Evolutionary conservation across 2,329 filamentous ascomycete species (phyloP).

Genomic region (Phaeophleospora eucalypticola): DNA sequence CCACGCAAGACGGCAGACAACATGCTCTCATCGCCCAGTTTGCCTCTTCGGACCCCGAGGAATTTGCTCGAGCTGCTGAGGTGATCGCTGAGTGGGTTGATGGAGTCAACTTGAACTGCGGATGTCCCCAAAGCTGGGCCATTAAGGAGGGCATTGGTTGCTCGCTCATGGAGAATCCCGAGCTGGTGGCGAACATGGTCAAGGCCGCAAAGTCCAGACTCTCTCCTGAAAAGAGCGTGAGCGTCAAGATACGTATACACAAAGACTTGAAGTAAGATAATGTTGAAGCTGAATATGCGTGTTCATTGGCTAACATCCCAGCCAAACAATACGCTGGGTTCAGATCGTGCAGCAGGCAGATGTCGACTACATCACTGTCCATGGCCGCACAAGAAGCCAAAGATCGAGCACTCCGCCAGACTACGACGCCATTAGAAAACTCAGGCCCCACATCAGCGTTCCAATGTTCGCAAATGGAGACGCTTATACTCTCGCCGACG

Average conservation of each 20-base stretch:
- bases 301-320: not conserved
- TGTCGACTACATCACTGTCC: constrained; percentile 67
- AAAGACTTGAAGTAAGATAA: constrained; percentile 49
- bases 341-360: constrained; percentile 57
- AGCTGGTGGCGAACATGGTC: constrained; percentile 64
- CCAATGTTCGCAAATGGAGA: constrained; percentile 67
- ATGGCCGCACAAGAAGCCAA: constrained; percentile 60
- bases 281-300: no score
- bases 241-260: constrained; percentile 67
- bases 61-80: constrained; percentile 59
- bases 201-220: constrained; percentile 53
- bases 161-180: constrained; percentile 62
- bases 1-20: constrained; percentile 15
- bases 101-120: constrained; percentile 68
- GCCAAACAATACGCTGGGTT: constrained; percentile 56
- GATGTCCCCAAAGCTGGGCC: constrained; percentile 69
- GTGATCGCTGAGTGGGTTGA: constrained; percentile 59
- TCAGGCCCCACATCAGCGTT: constrained; percentile 52
- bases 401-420: constrained; percentile 60
- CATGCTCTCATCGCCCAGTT: constrained; percentile 62
- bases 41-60: constrained; percentile 57
- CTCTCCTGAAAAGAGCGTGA: constrained; percentile 52
- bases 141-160: constrained; percentile 65
- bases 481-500: constrained; percentile 54
- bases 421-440: constrained; percentile 55